Evolutionary conservation across 2,329 filamentous ascomycete species (phyloP).

Genomic region (Drechslerella coelobrocha): DNA sequence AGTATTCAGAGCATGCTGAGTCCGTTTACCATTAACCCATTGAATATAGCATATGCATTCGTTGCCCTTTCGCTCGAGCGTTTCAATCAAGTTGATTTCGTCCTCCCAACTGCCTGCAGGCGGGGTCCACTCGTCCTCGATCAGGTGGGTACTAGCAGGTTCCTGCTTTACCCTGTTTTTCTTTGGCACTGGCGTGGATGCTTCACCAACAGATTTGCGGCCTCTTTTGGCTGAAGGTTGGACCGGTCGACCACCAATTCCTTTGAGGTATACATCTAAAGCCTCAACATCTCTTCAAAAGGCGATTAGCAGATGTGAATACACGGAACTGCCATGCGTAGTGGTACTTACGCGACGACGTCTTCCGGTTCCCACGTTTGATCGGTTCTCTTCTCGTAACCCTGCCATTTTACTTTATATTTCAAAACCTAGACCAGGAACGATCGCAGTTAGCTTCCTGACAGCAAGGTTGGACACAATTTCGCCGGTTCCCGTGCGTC

Average conservation of each 20-base stretch:
- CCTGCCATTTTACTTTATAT: constrained; percentile 75
- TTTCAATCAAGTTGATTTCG: constrained; percentile 73
- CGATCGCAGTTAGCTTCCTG: constrained; percentile 3
- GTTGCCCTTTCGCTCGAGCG: constrained; percentile 70
- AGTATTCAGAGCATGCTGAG: constrained; percentile 72
- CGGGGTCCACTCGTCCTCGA: constrained; percentile 66
- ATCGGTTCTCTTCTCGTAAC: constrained; percentile 73
- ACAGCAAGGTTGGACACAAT: not conserved
- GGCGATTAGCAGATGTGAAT: not conserved
- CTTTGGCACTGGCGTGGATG: constrained; percentile 47
- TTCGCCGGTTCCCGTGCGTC: not conserved
- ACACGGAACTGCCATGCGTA: not conserved
- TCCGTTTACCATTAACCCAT: constrained; percentile 69
- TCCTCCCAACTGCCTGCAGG: constrained; percentile 80
- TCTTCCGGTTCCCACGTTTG: constrained; percentile 80
- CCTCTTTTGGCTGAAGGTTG: constrained; percentile 65
- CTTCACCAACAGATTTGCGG: constrained; percentile 59
- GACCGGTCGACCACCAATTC: constrained; percentile 69
- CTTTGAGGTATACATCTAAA: constrained; percentile 64
- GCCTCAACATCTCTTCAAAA: constrained; percentile 29
- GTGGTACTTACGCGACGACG: constrained; percentile 61
- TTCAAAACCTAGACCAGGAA: constrained; percentile 26
- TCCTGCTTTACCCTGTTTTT: constrained; percentile 55
- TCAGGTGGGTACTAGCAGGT: constrained; percentile 56
- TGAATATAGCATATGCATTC: constrained; percentile 68